Evolutionary conservation across 768 basidiomycete species (phyloP).

Genomic region (Suillus sp.): DNA sequence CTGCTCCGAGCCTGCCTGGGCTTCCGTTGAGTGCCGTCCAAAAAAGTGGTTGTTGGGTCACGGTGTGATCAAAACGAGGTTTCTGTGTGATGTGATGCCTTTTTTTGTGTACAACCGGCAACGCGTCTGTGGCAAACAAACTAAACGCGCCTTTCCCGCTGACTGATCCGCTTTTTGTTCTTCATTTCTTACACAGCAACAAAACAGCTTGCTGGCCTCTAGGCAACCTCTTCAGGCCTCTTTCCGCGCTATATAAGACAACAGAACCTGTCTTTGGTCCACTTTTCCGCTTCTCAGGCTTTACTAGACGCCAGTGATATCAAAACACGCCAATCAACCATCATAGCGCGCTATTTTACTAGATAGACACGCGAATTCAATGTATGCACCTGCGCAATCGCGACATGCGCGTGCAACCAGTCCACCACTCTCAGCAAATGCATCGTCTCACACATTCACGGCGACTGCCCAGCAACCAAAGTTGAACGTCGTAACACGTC

Average conservation of each 20-base stretch:
- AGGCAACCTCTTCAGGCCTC: not conserved
- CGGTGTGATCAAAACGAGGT: not conserved
- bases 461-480: constrained; percentile 45
- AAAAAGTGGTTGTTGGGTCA: not conserved
- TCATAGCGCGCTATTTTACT: constrained; percentile 8
- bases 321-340: not conserved
- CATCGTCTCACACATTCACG: constrained; percentile 50
- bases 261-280: constrained; percentile 4
- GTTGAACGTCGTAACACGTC: constrained; percentile 70
- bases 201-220: constrained; percentile 2
- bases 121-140: constrained; percentile 24
- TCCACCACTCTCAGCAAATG: constrained; percentile 33
- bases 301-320: not conserved
- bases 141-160: constrained; percentile 17
- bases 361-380: constrained; percentile 6
- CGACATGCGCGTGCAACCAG: constrained; percentile 34
- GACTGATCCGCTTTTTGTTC: constrained; percentile 19
- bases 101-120: constrained; percentile 14
- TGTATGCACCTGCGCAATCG: constrained; percentile 25
- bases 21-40: not conserved
- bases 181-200: constrained; percentile 10
- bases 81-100: not conserved
- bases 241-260: constrained; percentile 10
- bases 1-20: not conserved
- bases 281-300: constrained; percentile 8